Conservation (phyloP, 148 eudicot species). For the Rhododendron ovatum region DNA sequence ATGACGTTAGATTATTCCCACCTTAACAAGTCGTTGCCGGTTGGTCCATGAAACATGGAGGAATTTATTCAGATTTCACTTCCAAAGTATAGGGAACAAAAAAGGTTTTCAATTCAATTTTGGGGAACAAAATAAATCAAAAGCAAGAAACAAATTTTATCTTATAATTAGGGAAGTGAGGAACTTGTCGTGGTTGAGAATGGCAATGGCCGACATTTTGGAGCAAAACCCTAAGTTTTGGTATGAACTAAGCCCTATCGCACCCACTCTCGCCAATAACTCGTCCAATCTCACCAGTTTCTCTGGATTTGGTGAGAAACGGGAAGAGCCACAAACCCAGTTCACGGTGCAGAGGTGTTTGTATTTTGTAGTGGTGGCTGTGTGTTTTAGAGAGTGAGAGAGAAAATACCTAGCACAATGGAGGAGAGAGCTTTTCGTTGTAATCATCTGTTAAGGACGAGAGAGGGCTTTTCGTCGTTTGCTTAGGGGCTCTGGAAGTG, state of each 20-base stretch:
- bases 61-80: background rate
- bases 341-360: too few relatives aligned
- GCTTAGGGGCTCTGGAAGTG: too few relatives aligned
- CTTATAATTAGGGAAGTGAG: conserved; percentile 20
- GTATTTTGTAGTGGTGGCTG: too few relatives aligned
- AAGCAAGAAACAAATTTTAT: background rate
- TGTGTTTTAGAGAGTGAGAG: too few relatives aligned
- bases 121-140: background rate
- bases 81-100: background rate
- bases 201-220: conserved; percentile 35
- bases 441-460: too few relatives aligned
- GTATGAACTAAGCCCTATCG: background rate
- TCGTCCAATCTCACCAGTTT: too few relatives aligned
- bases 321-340: too few relatives aligned
- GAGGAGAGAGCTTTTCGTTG: too few relatives aligned
- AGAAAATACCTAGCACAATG: too few relatives aligned
- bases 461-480: too few relatives aligned
- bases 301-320: too few relatives aligned
- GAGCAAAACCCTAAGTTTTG: conserved; percentile 25
- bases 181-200: conserved; percentile 25
- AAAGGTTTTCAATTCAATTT: background rate
- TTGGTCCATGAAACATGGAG: conserved; percentile 41
- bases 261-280: too few relatives aligned
- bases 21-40: conserved; percentile 47
- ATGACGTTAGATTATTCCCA: conserved; percentile 47